Percentiles rank a stretch among this genome's conserved stretches.
Evolutionary conservation across 2,329 filamentous ascomycete species (phyloP).

Genomic region (Aspergillus fischeri): DNA sequence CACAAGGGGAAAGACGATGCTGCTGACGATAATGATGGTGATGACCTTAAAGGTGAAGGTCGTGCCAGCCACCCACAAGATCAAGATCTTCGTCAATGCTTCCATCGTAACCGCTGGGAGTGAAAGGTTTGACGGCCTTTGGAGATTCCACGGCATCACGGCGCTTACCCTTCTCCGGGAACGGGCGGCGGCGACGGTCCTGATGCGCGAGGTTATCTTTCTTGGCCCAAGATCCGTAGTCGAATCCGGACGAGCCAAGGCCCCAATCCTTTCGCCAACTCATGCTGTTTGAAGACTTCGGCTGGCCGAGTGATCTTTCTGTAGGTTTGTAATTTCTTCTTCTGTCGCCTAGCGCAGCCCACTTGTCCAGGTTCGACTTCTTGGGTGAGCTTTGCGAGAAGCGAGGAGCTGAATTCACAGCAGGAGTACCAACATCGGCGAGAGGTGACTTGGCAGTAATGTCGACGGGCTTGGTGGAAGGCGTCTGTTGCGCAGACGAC

Average conservation of each 20-base stretch:
- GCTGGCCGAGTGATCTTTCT: slow-evolving; percentile 49
- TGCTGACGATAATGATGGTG: not conserved
- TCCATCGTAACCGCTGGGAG: slow-evolving; percentile 48
- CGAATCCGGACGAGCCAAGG: slow-evolving; percentile 34
- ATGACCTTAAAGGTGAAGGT: slow-evolving; percentile 54
- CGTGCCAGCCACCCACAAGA: slow-evolving; percentile 92
- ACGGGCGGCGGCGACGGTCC: slow-evolving; percentile 35
- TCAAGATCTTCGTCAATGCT: slow-evolving; percentile 67
- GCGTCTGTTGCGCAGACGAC: slow-evolving; percentile 33
- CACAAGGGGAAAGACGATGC: slow-evolving; percentile 7
- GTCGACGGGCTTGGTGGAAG: slow-evolving; percentile 12
- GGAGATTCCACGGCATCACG: slow-evolving; percentile 29
- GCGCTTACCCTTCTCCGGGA: slow-evolving; percentile 47
- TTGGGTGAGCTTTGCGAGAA: slow-evolving; percentile 60
- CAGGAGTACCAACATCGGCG: slow-evolving; percentile 57
- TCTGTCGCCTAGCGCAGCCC: slow-evolving; percentile 81
- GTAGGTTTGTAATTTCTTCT: slow-evolving; percentile 63
- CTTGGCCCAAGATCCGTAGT: slow-evolving; percentile 33
- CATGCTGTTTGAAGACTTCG: slow-evolving; percentile 41
- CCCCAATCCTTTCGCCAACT: slow-evolving; percentile 43
- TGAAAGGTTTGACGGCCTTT: slow-evolving; percentile 31
- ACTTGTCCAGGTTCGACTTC: slow-evolving; percentile 65
- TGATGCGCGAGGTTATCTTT: slow-evolving; percentile 26
- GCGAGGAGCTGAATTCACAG: slow-evolving; percentile 31
- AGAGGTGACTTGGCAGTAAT: slow-evolving; percentile 47